phyloP scores from a whole-genome alignment of 768 basidiomycete species.

The Leccinum barrowsii region DNA sequence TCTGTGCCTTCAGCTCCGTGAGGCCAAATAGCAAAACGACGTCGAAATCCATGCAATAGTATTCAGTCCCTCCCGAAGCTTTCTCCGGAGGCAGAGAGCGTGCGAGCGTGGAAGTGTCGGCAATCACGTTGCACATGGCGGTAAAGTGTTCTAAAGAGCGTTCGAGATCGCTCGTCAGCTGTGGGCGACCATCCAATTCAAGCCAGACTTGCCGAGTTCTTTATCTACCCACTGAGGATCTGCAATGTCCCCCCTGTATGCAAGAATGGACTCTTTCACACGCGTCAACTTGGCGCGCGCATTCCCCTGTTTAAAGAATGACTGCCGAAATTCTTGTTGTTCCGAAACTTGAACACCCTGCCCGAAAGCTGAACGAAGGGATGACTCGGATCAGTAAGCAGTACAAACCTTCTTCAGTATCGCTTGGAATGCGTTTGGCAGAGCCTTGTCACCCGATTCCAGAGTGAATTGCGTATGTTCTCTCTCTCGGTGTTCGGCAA shows the following conservation, averaged over 20 bases:
- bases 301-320: neutral
- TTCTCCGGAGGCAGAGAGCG: neutral
- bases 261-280: conserved; percentile 4
- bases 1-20: conserved; percentile 44
- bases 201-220: conserved; percentile 7
- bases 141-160: conserved; percentile 3
- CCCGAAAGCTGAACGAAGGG: neutral
- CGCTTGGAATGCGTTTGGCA: conserved; percentile 35
- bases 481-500: conserved; percentile 38
- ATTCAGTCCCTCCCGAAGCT: neutral
- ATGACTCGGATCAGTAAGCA: fast-evolving
- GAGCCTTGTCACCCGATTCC: conserved; percentile 24
- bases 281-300: neutral
- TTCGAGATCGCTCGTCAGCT: neutral
- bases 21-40: conserved; percentile 40
- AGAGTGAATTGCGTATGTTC: conserved; percentile 14
- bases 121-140: conserved; percentile 11
- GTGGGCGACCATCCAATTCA: too few relatives aligned
- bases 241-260: conserved; percentile 10
- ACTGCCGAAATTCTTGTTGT: conserved; percentile 17
- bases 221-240: conserved; percentile 14
- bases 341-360: conserved; percentile 18
- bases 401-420: conserved; percentile 33
- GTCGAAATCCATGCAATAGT: conserved; percentile 25
- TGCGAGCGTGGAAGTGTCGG: conserved; percentile 6